Percentiles rank a stretch among this genome's conserved stretches.
Conservation (phyloP, 257 asterid genomes). For the Orobanche coerulescens region DNA sequence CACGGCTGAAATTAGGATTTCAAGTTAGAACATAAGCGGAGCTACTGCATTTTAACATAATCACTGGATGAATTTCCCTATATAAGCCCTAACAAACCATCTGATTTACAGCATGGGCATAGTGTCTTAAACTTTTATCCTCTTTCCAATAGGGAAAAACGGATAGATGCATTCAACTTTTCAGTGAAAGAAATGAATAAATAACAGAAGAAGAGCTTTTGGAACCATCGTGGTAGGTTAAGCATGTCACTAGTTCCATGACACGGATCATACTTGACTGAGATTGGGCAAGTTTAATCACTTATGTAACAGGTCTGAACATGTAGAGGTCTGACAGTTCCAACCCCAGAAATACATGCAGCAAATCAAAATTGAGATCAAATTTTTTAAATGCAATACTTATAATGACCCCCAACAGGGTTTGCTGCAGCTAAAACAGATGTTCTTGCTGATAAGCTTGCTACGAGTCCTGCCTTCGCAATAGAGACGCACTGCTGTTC, state of each 20-base stretch:
- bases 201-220: not conserved
- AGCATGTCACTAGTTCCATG: not conserved
- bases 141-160: not conserved
- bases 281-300: conserved; percentile 11
- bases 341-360: conserved; percentile 10
- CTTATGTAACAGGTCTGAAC: conserved; percentile 7
- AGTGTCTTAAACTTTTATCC: not conserved
- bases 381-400: conserved; percentile 36
- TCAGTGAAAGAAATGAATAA: not conserved
- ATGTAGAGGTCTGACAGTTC: conserved; percentile 11
- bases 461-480: conserved; percentile 99
- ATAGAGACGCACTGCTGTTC: conserved; percentile 98
- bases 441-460: conserved; percentile 96
- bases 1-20: conserved; percentile 66
- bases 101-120: conserved; percentile 6
- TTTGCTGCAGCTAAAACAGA: conserved; percentile 98
- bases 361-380: conserved; percentile 16
- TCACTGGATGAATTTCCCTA: not conserved
- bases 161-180: conserved; percentile 6
- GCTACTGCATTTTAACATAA: not conserved
- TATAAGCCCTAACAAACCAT: conserved; percentile 9
- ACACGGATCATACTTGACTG: conserved; percentile 13
- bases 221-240: not conserved
- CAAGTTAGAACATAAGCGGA: conserved; percentile 3
- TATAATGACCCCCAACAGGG: conserved; percentile 95